These are phyloP conservation scores for Helenozyma baotianmanensis DNA, from an alignment of 805 yeast genomes.

Conservation along the genomic window DNA sequence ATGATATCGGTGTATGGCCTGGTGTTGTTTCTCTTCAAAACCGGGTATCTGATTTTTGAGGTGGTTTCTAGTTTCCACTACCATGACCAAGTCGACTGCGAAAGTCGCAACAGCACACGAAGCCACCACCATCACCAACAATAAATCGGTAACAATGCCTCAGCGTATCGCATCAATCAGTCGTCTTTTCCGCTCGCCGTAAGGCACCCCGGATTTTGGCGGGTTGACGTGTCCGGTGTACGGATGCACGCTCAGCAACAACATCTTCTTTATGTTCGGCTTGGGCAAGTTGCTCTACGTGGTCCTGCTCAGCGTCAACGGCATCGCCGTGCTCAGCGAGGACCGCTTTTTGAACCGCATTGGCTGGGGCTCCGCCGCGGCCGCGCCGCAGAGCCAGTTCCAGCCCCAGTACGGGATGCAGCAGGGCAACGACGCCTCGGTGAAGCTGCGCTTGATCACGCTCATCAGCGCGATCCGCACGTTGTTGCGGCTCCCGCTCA, in stretches of 20 bases:
- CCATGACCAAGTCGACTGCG: too few species aligned
- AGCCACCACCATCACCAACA: too few species aligned
- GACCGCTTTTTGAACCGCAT: constrained; percentile 71
- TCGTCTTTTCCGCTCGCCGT: too few species aligned
- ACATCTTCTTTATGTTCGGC: constrained; percentile 44
- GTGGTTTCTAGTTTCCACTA: too few species aligned
- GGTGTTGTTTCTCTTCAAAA: too few species aligned
- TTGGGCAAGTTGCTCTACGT: constrained; percentile 56
- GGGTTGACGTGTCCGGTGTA: not conserved
- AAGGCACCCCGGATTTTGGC: too few species aligned
- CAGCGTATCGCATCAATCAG: too few species aligned
- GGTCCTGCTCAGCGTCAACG: constrained; percentile 57
- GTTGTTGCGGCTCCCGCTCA: constrained; percentile 68
- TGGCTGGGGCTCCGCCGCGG: constrained; percentile 27
- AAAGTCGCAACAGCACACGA: too few species aligned
- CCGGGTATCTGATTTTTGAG: too few species aligned
- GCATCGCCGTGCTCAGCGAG: constrained; percentile 75
- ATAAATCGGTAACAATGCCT: too few species aligned
- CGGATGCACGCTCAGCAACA: not conserved
- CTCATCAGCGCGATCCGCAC: constrained; percentile 74
- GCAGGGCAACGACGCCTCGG: constrained; percentile 34
- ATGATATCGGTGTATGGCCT: too few species aligned
- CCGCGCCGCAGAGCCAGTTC: constrained; percentile 14
- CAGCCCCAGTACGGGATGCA: constrained; percentile 38
- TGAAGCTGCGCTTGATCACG: constrained; percentile 57